These are phyloP conservation scores for Musa beccarii DNA, from an alignment of 176 grass and related monocot genomes.

Conservation along the genomic window DNA sequence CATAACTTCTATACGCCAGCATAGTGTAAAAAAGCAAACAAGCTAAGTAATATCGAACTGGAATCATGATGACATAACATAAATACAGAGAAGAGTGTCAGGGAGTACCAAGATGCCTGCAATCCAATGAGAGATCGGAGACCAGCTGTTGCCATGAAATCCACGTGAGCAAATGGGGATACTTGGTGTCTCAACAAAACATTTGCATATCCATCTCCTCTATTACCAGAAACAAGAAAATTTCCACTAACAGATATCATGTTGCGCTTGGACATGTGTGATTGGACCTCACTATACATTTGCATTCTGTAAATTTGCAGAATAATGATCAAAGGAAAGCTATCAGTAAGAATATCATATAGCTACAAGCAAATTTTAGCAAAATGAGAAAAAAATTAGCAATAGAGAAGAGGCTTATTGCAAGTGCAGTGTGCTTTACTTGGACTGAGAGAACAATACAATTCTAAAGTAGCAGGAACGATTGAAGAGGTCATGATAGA, in stretches of 20 bases:
- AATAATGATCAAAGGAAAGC: slow-evolving; percentile 20
- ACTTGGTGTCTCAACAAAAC: slow-evolving; percentile 50
- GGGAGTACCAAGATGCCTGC: slow-evolving; percentile 50
- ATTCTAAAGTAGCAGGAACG: too few species aligned
- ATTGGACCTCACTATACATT: slow-evolving; percentile 74
- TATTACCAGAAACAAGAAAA: slow-evolving; percentile 56
- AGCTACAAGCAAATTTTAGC: too few species aligned
- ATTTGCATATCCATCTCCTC: slow-evolving; percentile 65
- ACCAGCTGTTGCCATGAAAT: slow-evolving; percentile 84
- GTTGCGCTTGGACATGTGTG: slow-evolving; percentile 80
- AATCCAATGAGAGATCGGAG: slow-evolving; percentile 63
- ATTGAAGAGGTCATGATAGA: too few species aligned
- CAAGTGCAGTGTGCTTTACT: too few species aligned
- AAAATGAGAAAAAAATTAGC: too few species aligned
- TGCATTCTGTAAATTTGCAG: slow-evolving; percentile 59
- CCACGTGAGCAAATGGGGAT: slow-evolving; percentile 63
- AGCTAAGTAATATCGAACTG: background rate
- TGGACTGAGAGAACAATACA: too few species aligned
- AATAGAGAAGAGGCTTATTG: too few species aligned
- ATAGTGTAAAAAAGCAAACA: background rate
- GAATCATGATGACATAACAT: slow-evolving; percentile 4
- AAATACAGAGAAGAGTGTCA: slow-evolving; percentile 8
- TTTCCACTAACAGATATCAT: slow-evolving; percentile 57
- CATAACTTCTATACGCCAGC: background rate
- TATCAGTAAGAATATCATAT: background rate